Evolutionary conservation across 2,329 filamentous ascomycete genomes (phyloP), one percentile per base, ranked within the genome.

Genomic region (Sclerotiophoma versabilis): DNA sequence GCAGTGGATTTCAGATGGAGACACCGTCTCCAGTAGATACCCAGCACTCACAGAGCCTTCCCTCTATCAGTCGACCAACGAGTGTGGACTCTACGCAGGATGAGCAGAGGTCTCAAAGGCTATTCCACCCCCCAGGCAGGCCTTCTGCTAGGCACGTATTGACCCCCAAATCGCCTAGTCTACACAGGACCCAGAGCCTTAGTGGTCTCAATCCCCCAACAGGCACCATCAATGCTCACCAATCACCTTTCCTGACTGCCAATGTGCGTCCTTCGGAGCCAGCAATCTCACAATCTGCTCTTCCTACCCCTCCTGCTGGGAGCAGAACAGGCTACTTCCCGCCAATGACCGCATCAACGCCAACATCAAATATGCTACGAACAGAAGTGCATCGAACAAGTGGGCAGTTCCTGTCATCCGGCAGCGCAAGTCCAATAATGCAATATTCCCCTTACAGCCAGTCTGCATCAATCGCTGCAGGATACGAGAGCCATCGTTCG

Each of bases 101-200:
- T 8, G 70, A 71, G 1, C 57, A 58, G 11, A 53, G 59, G 10
- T 52, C 60, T n/a, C 58, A 49, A 14, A 65, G 65, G 49, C 64
- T 49, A 15, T 73, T 66, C 50, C 69, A 61, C 33, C 66, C 63
- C 4, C 66, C 66, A 25, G 61, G 63, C 32, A 63, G 62, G 23
- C 66, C 65, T 30, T 57, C 65, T 37, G 41, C 75, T 49, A 77
- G 84, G 59, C 80, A 81, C 27, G 80, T 84, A n/a, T 66, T 86
- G 56, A 86, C 83, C 10, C 84, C 86, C 0, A 79, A 81, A 59
- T 87, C 86, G 9, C 84, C 85, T 9, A 73, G 67, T 4, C 46
- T 80, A 33, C 75, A 77, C 48, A 81, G 84, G 57, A 77, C 81
- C 22, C 76, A 80, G 15, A 85, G 82, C 62, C 65, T 83, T 11